These are phyloP conservation scores for Canavalia ensiformis DNA, from an alignment of 306 rosid species.

Conservation along the genomic window DNA sequence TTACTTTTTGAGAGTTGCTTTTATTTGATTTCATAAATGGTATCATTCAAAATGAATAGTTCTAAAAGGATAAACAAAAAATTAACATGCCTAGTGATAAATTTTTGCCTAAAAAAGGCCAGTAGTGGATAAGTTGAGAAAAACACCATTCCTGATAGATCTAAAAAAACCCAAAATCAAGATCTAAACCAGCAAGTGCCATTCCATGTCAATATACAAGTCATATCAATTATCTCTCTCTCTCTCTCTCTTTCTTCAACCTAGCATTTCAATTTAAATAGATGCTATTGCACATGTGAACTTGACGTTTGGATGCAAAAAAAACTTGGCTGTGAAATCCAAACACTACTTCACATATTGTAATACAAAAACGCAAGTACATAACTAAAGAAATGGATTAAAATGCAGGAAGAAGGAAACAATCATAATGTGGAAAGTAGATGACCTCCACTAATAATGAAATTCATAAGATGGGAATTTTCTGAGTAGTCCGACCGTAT, in stretches of 20 bases:
- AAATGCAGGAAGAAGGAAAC: background rate
- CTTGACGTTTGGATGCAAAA: slow-evolving; percentile 80
- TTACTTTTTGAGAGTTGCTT: background rate
- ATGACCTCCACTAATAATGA: slow-evolving; percentile 88
- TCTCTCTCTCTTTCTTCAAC: too few relatives aligned
- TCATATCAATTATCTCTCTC: background rate
- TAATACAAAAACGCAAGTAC: slow-evolving; percentile 35
- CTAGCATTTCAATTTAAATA: background rate
- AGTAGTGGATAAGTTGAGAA: slow-evolving; percentile 93
- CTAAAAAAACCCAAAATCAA: slow-evolving; percentile 63
- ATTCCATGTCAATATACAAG: slow-evolving; percentile 45
- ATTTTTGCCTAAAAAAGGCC: slow-evolving; percentile 98
- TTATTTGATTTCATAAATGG: background rate
- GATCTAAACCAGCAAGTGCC: slow-evolving; percentile 64
- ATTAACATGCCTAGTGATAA: slow-evolving; percentile 82
- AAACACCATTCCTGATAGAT: slow-evolving; percentile 90
- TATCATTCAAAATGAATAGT: slow-evolving; percentile 3
- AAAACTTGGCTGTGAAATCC: slow-evolving; percentile 84
- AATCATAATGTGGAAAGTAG: slow-evolving; percentile 27
- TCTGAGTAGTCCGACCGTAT: slow-evolving; percentile 97
- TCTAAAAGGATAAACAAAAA: slow-evolving; percentile 4
- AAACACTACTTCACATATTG: slow-evolving; percentile 91
- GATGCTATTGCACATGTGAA: background rate
- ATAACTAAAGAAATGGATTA: background rate
- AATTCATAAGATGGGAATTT: slow-evolving; percentile 97